Evolutionary conservation across 2,329 filamentous ascomycete species (phyloP), one percentile per base, ranked within the genome.

Genomic region (Hypoxylon sp.): DNA sequence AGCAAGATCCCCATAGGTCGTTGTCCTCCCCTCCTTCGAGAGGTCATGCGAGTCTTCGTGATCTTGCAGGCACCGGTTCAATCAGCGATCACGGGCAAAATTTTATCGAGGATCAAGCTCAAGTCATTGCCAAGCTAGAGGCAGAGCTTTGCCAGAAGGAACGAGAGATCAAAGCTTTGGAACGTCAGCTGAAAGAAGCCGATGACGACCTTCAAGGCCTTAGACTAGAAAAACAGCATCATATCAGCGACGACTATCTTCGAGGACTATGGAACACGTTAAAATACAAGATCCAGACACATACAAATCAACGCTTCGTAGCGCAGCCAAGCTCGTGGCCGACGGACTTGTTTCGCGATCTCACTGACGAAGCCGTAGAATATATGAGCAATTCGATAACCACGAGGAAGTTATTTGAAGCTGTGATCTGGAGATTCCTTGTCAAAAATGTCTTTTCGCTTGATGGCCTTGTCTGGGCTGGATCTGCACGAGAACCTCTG

Each of bases 241-340:
- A 53, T 37, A 53, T 53, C 30, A 53, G 50, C 17, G 50, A 53
- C n/a, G 50, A 35, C 17, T 35, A 53, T 20, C 50, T 53, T 14
- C 17, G 27, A 13, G 20, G 14, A 33, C 17, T 20, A 53, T 53
- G 30, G 30, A 20, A 35, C 7, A n/a, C 27, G 6, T 17, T 53
- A 8, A 53, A 33, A 25, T 37, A 53, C 17, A 53, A 37, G n/a
- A 53, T 53, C 30, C 31, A 53, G 50, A 53, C 17, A 20, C 50
- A 53, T 53, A 53, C 31, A 37, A 53, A 53, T 11, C 50, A 53
- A 33, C 50, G 50, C 22, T 53, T 53, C 50, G 22, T 33, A 53
- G 17, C 50, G 17, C 22, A 53, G 11, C 30, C 50, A 31, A 13
- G 14, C 6, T 11, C 27, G 22, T 53, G 30, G 50, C 30, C 30